Conservation (phyloP, 441 rosid genomes). For the Kokia cookei region DNA sequence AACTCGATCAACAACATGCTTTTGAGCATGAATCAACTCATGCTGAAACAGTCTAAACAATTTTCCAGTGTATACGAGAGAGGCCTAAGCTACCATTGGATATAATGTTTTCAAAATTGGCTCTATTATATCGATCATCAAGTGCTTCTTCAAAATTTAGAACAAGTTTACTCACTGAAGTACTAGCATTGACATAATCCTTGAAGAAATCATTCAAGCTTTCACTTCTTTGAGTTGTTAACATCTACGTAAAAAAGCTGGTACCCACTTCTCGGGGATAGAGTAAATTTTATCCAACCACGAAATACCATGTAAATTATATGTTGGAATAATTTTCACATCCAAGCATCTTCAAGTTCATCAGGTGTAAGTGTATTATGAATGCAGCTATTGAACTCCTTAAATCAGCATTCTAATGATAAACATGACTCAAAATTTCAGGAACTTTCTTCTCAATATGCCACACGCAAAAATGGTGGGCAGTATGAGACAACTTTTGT, state of each 20-base stretch:
- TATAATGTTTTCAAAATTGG: background rate
- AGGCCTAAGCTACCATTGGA: background rate
- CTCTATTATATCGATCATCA: background rate
- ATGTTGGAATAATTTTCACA: background rate
- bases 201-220: background rate
- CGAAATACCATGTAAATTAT: background rate
- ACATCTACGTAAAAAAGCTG: background rate
- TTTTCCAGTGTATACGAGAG: background rate
- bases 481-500: background rate
- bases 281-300: background rate
- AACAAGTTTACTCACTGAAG: background rate
- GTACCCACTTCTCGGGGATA: background rate
- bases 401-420: background rate
- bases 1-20: background rate
- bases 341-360: background rate
- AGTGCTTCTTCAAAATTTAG: background rate
- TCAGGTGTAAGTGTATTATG: background rate
- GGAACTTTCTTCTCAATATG: background rate
- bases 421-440: background rate
- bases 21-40: background rate
- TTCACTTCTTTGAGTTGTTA: background rate
- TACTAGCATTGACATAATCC: background rate
- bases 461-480: background rate
- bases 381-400: background rate
- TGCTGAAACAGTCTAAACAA: background rate